Percentiles rank a stretch among this genome's conserved stretches.
These are phyloP conservation scores for Ambrosia trifida DNA, from an alignment of 129 eudicot genomes.

Conservation along the genomic window DNA sequence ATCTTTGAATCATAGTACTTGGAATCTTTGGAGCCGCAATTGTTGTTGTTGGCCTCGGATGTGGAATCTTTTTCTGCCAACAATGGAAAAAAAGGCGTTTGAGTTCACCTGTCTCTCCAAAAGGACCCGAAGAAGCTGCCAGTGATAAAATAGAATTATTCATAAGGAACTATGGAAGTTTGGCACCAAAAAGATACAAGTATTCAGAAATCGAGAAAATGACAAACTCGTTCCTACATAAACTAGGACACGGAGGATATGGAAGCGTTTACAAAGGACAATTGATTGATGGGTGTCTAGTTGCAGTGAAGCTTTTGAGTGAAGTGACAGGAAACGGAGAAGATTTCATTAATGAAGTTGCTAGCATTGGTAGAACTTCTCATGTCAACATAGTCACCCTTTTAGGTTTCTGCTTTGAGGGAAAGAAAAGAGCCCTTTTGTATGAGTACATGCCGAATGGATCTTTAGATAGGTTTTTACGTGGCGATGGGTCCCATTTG, in stretches of 20 bases:
- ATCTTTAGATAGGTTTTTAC: constrained; percentile 25
- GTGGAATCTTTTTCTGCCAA: background rate
- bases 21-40: background rate
- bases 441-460: constrained; percentile 32
- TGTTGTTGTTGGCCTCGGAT: background rate
- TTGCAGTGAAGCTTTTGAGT: constrained; percentile 32
- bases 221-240: constrained; percentile 25
- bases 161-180: background rate
- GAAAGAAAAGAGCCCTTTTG: constrained; percentile 21
- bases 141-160: background rate
- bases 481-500: constrained; percentile 5
- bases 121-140: background rate
- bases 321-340: constrained; percentile 17
- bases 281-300: constrained; percentile 19
- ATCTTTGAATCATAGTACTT: constrained; percentile 9
- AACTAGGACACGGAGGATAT: constrained; percentile 27
- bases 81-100: background rate
- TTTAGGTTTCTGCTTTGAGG: constrained; percentile 25
- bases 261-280: constrained; percentile 29
- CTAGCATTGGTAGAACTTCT: constrained; percentile 32
- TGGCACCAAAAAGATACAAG: constrained; percentile 26
- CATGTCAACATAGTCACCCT: constrained; percentile 33
- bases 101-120: background rate
- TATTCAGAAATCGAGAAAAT: constrained; percentile 33
- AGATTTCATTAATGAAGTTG: constrained; percentile 34